Evolutionary conservation across 352 stramenopile genomes (phyloP).

Genomic region (Bremia lactucae): DNA sequence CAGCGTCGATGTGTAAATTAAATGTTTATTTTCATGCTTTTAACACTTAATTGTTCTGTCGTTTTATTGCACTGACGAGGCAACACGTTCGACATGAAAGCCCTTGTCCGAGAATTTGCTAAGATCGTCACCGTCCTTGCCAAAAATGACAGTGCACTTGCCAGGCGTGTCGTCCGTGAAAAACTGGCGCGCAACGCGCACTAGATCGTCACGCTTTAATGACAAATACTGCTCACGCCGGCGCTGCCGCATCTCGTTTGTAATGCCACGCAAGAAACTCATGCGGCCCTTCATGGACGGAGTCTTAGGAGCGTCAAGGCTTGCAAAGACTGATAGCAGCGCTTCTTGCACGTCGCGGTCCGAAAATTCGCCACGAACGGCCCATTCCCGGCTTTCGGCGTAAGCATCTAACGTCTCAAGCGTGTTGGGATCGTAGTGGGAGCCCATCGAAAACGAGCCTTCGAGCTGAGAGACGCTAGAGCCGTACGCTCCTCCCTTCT

Average conservation of each 20-base stretch:
- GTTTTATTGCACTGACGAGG: slow-evolving; percentile 3
- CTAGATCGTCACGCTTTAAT: slow-evolving; percentile 30
- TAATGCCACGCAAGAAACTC: slow-evolving; percentile 68
- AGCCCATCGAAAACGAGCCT: slow-evolving; percentile 71
- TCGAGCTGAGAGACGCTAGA: slow-evolving; percentile 60
- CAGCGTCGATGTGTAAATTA: slow-evolving; percentile 17
- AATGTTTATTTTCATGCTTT: slow-evolving; percentile 7
- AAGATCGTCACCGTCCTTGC: slow-evolving; percentile 39
- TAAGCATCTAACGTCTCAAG: slow-evolving; percentile 68
- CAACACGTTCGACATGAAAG: slow-evolving; percentile 32
- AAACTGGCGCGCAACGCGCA: slow-evolving; percentile 45
- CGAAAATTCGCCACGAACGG: slow-evolving; percentile 38
- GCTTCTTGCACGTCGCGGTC: slow-evolving; percentile 72
- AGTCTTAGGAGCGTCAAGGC: slow-evolving; percentile 66
- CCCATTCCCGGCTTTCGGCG: slow-evolving; percentile 42
- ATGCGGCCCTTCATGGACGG: slow-evolving; percentile 67
- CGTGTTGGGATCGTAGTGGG: slow-evolving; percentile 81
- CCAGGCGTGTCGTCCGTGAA: slow-evolving; percentile 22
- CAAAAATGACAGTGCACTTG: slow-evolving; percentile 45
- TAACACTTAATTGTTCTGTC: no score
- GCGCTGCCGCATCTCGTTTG: slow-evolving; percentile 72
- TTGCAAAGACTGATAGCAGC: slow-evolving; percentile 66
- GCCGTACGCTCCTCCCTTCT: slow-evolving; percentile 73
- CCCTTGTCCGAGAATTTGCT: slow-evolving; percentile 32
- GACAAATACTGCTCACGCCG: slow-evolving; percentile 59